Conservation (phyloP, 2,329 filamentous ascomycete genomes). For the Polychaeton citri region DNA sequence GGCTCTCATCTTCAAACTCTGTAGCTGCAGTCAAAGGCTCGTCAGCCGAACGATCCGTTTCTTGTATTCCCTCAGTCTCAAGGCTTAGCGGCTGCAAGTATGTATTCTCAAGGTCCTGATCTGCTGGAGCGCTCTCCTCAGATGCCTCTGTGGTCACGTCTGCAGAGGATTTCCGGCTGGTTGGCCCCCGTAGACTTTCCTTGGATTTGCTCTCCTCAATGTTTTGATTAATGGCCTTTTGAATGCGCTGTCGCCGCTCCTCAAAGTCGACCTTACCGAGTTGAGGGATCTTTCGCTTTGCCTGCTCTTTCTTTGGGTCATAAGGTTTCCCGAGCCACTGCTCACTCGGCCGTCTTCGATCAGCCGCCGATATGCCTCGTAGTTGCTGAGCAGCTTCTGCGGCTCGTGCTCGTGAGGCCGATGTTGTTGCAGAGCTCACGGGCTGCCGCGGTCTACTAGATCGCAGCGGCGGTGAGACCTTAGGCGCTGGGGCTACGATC, state of each 20-base stretch:
- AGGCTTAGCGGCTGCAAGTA: constrained; percentile 12
- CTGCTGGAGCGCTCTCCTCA: neutral
- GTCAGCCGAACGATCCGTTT: constrained; percentile 5
- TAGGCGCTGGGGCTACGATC: constrained; percentile 56
- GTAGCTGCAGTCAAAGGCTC: constrained; percentile 23
- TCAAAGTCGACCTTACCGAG: constrained; percentile 74
- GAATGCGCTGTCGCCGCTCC: constrained; percentile 66
- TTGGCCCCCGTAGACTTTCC: constrained; percentile 24
- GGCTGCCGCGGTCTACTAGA: constrained; percentile 72
- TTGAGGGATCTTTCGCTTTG: constrained; percentile 38
- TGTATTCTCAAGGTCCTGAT: neutral
- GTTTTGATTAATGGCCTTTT: constrained; percentile 75
- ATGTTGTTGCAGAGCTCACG: constrained; percentile 60
- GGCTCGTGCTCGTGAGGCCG: constrained; percentile 53
- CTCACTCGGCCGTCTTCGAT: constrained; percentile 29
- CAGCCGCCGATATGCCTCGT: constrained; percentile 15
- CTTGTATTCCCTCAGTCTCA: constrained; percentile 10
- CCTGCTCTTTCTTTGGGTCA: constrained; percentile 49
- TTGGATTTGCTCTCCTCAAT: constrained; percentile 48
- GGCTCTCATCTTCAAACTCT: constrained; percentile 45
- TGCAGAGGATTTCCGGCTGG: neutral
- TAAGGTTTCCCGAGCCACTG: constrained; percentile 62
- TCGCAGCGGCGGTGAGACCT: constrained; percentile 63
- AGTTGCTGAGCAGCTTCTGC: constrained; percentile 28
- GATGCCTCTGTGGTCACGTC: neutral